These are phyloP conservation scores for Phytophthora sojae DNA, from an alignment of 352 stramenopile species.

Conservation along the genomic window DNA sequence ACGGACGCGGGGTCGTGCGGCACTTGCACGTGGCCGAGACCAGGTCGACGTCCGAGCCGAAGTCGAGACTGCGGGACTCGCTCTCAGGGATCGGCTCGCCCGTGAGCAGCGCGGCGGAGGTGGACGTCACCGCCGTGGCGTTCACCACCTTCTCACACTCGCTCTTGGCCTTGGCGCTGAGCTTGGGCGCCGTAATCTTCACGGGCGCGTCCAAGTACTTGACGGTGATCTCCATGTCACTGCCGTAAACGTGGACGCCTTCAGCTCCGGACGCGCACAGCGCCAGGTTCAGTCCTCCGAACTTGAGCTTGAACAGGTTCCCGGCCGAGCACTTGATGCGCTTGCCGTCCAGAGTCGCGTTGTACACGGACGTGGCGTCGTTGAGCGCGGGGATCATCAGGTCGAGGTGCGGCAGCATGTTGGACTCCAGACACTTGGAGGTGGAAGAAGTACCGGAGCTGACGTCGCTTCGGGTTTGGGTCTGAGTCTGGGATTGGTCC, in stretches of 20 bases:
- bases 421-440: slow-evolving; percentile 32
- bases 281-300: slow-evolving; percentile 36
- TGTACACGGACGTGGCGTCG: slow-evolving; percentile 18
- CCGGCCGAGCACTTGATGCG: slow-evolving; percentile 42
- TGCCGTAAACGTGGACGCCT: slow-evolving; percentile 35
- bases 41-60: slow-evolving; percentile 11
- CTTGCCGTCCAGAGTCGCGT: slow-evolving; percentile 13
- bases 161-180: slow-evolving; percentile 7
- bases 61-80: slow-evolving; percentile 21
- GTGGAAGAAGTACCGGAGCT: not conserved
- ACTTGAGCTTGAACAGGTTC: slow-evolving; percentile 42
- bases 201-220: slow-evolving; percentile 34
- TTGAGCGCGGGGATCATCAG: slow-evolving; percentile 38
- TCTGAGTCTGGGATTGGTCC: slow-evolving; percentile 9
- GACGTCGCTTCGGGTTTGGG: not conserved
- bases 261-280: slow-evolving; percentile 35
- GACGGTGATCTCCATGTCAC: slow-evolving; percentile 39
- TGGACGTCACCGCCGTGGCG: slow-evolving; percentile 29
- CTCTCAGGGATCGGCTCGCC: slow-evolving; percentile 30
- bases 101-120: slow-evolving; percentile 36
- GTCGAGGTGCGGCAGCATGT: slow-evolving; percentile 37
- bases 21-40: slow-evolving; percentile 35
- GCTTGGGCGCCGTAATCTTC: slow-evolving; percentile 25
- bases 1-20: slow-evolving; percentile 42
- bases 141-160: slow-evolving; percentile 28